Percentiles rank a stretch among this genome's conserved stretches.
These are phyloP conservation scores for Ustilaginoidea virens DNA, from an alignment of 2,329 filamentous ascomycete species.

Conservation along the genomic window DNA sequence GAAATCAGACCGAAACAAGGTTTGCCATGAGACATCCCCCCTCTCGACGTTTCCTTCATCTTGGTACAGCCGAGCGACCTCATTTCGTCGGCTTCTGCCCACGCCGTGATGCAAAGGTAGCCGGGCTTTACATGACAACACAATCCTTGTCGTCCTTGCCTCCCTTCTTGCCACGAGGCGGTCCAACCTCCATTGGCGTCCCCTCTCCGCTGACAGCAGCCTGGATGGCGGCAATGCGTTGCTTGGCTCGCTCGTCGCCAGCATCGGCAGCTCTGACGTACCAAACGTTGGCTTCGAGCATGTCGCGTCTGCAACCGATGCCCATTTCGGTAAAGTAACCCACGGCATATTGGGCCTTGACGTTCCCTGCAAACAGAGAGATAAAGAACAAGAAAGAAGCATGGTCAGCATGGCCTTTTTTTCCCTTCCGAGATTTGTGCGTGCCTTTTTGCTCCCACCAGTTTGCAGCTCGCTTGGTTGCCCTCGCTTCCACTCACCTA, in stretches of 20 bases:
- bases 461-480: not conserved
- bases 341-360: slow-evolving; percentile 79
- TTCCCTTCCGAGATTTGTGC: too few species aligned
- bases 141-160: slow-evolving; percentile 39
- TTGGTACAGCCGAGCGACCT: not conserved
- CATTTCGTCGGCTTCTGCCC: not conserved
- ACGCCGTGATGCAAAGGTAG: not conserved
- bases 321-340: slow-evolving; percentile 99
- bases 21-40: too few species aligned
- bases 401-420: too few species aligned
- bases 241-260: slow-evolving; percentile 78
- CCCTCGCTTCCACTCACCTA: too few species aligned
- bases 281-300: slow-evolving; percentile 96
- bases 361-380: slow-evolving; percentile 35
- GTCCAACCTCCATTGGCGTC: slow-evolving; percentile 38
- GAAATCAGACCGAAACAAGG: too few species aligned
- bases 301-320: slow-evolving; percentile 84
- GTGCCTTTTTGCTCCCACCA: not conserved
- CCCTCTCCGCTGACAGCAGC: slow-evolving; percentile 53
- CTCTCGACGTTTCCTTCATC: too few species aligned
- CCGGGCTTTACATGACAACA: slow-evolving; percentile 34
- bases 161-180: slow-evolving; percentile 36
- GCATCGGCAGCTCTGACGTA: slow-evolving; percentile 91
- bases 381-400: too few species aligned
- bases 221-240: slow-evolving; percentile 72